phyloP scores from a whole-genome alignment of 2,329 filamentous ascomycete species.

The Trichoderma sp. region DNA sequence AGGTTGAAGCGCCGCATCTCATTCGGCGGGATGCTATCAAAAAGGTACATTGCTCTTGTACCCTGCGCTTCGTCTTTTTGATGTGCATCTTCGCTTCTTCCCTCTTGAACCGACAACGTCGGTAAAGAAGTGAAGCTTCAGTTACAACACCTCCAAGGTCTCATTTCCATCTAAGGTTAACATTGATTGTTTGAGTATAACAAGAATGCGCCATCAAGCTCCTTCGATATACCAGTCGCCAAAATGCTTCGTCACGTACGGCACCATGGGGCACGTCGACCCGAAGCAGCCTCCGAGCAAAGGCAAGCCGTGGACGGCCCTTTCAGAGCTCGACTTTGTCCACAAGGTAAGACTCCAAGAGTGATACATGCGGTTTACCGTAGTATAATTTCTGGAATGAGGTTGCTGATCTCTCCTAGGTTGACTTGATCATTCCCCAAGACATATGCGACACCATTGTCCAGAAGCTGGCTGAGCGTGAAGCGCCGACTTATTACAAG shows the following conservation, averaged over 20 bases:
- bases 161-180: too few relatives aligned
- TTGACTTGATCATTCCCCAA: constrained; percentile 73
- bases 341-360: constrained; percentile 58
- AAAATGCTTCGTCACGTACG: constrained; percentile 76
- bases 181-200: too few relatives aligned
- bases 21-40: background rate
- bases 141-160: too few relatives aligned
- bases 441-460: constrained; percentile 59
- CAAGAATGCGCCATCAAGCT: constrained; percentile 55
- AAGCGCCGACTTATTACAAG: constrained; percentile 59
- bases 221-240: constrained; percentile 55
- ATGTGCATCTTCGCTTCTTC: constrained; percentile 11
- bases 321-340: constrained; percentile 66
- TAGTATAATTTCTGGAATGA: background rate
- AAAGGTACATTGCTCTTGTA: constrained; percentile 18
- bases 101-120: background rate
- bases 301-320: constrained; percentile 73
- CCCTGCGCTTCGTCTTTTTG: background rate
- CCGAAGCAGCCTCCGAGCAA: constrained; percentile 69
- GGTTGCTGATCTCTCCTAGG: constrained; percentile 42
- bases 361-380: background rate
- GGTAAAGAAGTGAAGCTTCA: background rate
- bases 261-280: constrained; percentile 69
- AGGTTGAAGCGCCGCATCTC: background rate
- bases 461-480: constrained; percentile 49